phyloP scores from a whole-genome alignment of 495 filamentous ascomycete species.

The Talaromyces thailandensis region DNA sequence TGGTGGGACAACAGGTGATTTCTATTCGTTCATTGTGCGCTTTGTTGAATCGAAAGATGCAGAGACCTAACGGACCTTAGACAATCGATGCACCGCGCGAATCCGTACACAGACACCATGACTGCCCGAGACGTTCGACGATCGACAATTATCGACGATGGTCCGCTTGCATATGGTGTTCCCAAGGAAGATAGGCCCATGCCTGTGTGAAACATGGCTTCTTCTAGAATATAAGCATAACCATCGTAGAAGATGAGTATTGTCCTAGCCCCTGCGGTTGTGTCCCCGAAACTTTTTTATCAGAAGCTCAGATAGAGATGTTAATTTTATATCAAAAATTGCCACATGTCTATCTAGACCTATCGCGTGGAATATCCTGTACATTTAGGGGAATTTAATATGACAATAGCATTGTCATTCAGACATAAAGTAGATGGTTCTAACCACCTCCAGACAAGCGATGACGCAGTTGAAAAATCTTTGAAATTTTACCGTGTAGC shows the following conservation, averaged over 20 bases:
- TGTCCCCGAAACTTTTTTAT: not conserved
- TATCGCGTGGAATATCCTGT: too few relatives aligned
- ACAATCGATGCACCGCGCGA: constrained; percentile 19
- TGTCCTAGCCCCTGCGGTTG: not conserved
- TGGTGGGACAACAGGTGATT: constrained; percentile 18
- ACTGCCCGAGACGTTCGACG: constrained; percentile 16
- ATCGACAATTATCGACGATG: constrained; percentile 15
- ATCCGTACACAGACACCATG: constrained; percentile 14
- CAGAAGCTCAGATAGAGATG: too few relatives aligned
- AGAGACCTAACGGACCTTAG: constrained; percentile 13
- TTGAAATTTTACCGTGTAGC: too few relatives aligned
- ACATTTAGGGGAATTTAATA: too few relatives aligned
- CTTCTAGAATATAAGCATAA: not conserved
- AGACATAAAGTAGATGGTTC: not conserved
- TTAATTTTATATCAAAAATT: too few relatives aligned
- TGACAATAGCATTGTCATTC: not conserved
- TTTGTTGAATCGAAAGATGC: not conserved
- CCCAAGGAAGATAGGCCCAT: not conserved
- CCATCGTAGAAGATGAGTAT: not conserved
- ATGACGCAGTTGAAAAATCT: too few relatives aligned
- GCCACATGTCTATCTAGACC: too few relatives aligned
- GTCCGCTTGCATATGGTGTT: constrained; percentile 10
- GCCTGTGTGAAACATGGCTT: not conserved
- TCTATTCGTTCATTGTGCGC: too few relatives aligned
- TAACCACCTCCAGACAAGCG: too few relatives aligned